phyloP scores from a whole-genome alignment of 768 basidiomycete species.

The Suillus fuscotomentosus region DNA sequence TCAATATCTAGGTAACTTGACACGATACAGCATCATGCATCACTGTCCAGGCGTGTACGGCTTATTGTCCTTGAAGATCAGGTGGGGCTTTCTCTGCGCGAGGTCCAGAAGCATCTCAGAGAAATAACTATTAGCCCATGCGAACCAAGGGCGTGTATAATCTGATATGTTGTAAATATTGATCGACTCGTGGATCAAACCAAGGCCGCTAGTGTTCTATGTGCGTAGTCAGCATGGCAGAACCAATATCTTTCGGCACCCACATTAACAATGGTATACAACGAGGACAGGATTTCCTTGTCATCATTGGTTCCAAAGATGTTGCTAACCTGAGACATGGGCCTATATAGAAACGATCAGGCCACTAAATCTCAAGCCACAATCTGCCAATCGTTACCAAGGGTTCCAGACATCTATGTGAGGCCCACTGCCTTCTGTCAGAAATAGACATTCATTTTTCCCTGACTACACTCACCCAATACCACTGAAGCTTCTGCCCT shows the following conservation, averaged over 20 bases:
- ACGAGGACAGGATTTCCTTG: conserved; percentile 56
- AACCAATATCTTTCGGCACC: conserved; percentile 21
- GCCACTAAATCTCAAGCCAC: neutral
- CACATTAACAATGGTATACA: conserved; percentile 71
- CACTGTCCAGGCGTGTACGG: conserved; percentile 57
- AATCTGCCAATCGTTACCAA: conserved; percentile 39
- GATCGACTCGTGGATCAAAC: conserved; percentile 77
- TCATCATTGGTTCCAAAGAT: conserved; percentile 78
- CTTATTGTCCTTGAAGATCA: conserved; percentile 56
- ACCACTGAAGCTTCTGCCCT: conserved; percentile 63
- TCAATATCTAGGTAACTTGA: neutral
- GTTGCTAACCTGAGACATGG: conserved; percentile 76
- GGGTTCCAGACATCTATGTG: conserved; percentile 73
- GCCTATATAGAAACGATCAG: conserved; percentile 39
- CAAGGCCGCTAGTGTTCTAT: conserved; percentile 71
- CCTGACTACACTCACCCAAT: conserved; percentile 51
- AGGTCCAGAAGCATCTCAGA: conserved; percentile 81
- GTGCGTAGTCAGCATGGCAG: conserved; percentile 3
- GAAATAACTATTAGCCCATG: conserved; percentile 84
- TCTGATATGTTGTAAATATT: conserved; percentile 54
- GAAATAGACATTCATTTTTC: neutral
- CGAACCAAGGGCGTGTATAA: conserved; percentile 77
- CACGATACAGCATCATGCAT: conserved; percentile 15
- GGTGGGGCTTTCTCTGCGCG: conserved; percentile 66
- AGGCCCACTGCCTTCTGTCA: conserved; percentile 52